Base-by-base conservation (phyloP, 352 stramenopile genomes). In the Elongisporangium prolatum region DNA sequence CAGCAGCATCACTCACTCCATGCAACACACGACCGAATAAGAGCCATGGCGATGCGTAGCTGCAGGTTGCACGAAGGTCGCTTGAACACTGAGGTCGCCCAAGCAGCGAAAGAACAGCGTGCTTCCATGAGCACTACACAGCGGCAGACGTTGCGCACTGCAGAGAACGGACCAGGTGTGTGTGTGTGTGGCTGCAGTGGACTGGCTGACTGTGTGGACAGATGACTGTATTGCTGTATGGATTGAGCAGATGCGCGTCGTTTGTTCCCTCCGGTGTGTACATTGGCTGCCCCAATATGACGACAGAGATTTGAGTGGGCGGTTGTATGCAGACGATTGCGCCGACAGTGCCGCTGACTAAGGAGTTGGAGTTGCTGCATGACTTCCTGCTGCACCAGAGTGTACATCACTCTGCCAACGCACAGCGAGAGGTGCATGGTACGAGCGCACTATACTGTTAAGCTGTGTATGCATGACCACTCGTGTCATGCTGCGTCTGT, bases 381-480 rank as follows among this genome's bases (percentile, higher is more conserved):
- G 65, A 86, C n/a, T 89, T 84, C 34, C 60, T 91, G 48, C 54
- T 64, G 18, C 66, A 84, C 34, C 77, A 88, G 54, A 77, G 81
- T 25, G 50, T 57, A 7, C 18, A 57, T 13, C 60, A 61, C 50
- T 44, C 62, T 50, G 40, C 57, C 21, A 63, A 58, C 56, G 37
- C 38, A 54, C 18, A 84, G 18, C 77, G 78, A 25, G 75, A 88
- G 34, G 71, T 78, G 20, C 69, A 67, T 38, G 77, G 82, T 72
- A 16, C 24, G 56, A 24, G 11, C 17, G 3, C 11, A 16, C 8
- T 4, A 34, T 34, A 4, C 4, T 40, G 28, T 14, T 1, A 13
- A 40, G 28, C 28, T 40, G 4, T 13, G 28, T 40, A 14, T 8
- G 28, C 3, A 34, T 34, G 24, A n/a, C 24, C 24, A 34, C 24